Evolutionary conservation across 768 basidiomycete genomes (phyloP).

Genomic region (Leccinum broughii): DNA sequence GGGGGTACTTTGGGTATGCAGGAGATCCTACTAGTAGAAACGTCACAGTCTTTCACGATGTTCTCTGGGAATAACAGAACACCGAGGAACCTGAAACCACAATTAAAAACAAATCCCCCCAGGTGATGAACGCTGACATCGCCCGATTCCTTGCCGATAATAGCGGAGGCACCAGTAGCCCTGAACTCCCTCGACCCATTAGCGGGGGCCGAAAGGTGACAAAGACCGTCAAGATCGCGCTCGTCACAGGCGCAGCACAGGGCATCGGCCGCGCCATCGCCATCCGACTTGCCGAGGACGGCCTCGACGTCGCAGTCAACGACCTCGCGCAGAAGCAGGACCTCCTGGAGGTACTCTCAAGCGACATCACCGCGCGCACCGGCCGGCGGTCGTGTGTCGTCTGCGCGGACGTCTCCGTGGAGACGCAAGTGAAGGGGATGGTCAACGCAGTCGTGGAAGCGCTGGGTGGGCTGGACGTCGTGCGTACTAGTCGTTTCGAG

Average conservation of each 20-base stretch:
- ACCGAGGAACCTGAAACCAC: too few species aligned
- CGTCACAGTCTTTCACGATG: too few species aligned
- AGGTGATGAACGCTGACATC: too few species aligned
- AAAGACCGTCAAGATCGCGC: slow-evolving; percentile 28
- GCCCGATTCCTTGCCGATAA: too few species aligned
- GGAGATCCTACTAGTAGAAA: too few species aligned
- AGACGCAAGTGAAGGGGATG: neutral
- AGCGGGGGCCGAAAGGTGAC: neutral
- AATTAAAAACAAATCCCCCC: too few species aligned
- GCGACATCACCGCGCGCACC: neutral
- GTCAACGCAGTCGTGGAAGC: neutral
- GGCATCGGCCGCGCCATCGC: slow-evolving; percentile 53
- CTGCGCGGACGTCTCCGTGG: neutral
- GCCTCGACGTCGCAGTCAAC: neutral
- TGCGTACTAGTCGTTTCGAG: neutral
- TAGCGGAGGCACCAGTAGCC: too few species aligned
- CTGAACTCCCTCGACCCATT: too few species aligned
- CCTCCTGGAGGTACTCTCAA: neutral
- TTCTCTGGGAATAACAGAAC: too few species aligned
- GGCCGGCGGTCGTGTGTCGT: neutral
- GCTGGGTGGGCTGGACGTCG: neutral
- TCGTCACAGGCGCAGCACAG: slow-evolving; percentile 45
- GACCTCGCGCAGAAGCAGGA: neutral
- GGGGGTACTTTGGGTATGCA: too few species aligned
- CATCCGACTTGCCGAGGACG: slow-evolving; percentile 32